These are phyloP conservation scores for Colletotrichum orchidophilum DNA, from an alignment of 2,329 filamentous ascomycete species.

Conservation along the genomic window DNA sequence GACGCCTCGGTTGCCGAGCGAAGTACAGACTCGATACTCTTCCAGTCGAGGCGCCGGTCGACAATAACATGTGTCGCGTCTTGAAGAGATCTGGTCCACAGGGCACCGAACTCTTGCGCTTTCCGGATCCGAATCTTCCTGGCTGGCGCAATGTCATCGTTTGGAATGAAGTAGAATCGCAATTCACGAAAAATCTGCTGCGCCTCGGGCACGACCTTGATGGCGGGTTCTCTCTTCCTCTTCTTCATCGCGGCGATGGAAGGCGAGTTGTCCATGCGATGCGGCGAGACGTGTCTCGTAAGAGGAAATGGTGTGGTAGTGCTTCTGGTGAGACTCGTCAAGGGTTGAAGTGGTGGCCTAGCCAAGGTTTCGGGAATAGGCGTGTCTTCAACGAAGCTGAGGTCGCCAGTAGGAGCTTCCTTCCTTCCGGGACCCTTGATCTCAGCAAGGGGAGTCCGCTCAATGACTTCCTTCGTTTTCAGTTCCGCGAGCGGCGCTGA, in stretches of 20 bases:
- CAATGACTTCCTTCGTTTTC: slow-evolving; percentile 18
- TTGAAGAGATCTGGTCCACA: slow-evolving; percentile 69
- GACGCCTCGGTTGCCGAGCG: slow-evolving; percentile 42
- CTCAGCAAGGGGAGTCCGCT: slow-evolving; percentile 40
- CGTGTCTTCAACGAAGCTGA: slow-evolving; percentile 44
- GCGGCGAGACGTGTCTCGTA: slow-evolving; percentile 28
- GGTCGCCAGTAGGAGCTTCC: slow-evolving; percentile 18
- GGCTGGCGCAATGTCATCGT: slow-evolving; percentile 75
- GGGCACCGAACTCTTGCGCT: slow-evolving; percentile 78
- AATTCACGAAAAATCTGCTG: slow-evolving; percentile 69
- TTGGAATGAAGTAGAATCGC: slow-evolving; percentile 82
- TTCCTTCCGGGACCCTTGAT: slow-evolving; percentile 29
- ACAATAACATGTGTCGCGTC: slow-evolving; percentile 82
- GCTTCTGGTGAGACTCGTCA: slow-evolving; percentile 31
- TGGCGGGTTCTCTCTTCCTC: slow-evolving; percentile 53
- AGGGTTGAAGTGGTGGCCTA: slow-evolving; percentile 24
- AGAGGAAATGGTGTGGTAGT: slow-evolving; percentile 43
- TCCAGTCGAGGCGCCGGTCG: slow-evolving; percentile 73
- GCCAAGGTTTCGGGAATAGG: slow-evolving; percentile 39
- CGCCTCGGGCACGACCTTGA: slow-evolving; percentile 59
- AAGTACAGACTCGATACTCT: slow-evolving; percentile 69
- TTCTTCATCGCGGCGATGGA: slow-evolving; percentile 47
- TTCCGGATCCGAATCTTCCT: slow-evolving; percentile 78
- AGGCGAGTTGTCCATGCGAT: slow-evolving; percentile 13
- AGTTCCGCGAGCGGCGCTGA: slow-evolving; percentile 1